phyloP scores from a whole-genome alignment of 2,329 filamentous ascomycete genomes.

The Aspergillus niger region DNA sequence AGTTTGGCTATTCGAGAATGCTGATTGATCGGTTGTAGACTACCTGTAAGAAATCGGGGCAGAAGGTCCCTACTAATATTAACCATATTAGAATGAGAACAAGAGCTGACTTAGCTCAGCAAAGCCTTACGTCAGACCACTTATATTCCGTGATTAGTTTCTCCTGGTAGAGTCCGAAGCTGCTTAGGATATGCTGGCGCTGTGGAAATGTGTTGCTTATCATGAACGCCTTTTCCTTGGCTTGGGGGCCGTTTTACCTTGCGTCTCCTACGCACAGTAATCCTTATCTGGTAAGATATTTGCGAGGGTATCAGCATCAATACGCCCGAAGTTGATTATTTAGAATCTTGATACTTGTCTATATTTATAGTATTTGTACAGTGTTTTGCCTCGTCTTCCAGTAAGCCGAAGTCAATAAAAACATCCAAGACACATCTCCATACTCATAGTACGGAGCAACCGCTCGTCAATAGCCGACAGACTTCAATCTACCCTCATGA shows the following conservation, averaged over 20 bases:
- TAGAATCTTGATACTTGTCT: neutral
- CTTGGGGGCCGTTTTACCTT: neutral
- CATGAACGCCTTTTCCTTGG: neutral
- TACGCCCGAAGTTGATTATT: neutral
- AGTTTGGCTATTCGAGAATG: neutral
- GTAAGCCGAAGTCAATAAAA: neutral
- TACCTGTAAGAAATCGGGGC: neutral
- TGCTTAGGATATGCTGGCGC: neutral
- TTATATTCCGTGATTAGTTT: too few species aligned
- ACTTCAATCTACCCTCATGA: neutral
- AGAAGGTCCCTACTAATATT: too few species aligned
- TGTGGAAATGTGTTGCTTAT: neutral
- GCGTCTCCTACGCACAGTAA: neutral
- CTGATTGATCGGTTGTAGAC: neutral
- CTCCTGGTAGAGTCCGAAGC: neutral
- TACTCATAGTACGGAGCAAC: neutral
- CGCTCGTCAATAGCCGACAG: neutral
- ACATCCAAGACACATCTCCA: neutral
- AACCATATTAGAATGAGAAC: neutral
- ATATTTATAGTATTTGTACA: neutral
- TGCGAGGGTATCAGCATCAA: neutral
- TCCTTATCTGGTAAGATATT: neutral
- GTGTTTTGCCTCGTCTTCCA: neutral
- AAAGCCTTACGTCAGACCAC: neutral
- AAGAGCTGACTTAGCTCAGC: neutral